Evolutionary conservation across 345 rosid species (phyloP), one percentile per base, ranked within the genome.

Genomic region (Theobroma cacao): DNA sequence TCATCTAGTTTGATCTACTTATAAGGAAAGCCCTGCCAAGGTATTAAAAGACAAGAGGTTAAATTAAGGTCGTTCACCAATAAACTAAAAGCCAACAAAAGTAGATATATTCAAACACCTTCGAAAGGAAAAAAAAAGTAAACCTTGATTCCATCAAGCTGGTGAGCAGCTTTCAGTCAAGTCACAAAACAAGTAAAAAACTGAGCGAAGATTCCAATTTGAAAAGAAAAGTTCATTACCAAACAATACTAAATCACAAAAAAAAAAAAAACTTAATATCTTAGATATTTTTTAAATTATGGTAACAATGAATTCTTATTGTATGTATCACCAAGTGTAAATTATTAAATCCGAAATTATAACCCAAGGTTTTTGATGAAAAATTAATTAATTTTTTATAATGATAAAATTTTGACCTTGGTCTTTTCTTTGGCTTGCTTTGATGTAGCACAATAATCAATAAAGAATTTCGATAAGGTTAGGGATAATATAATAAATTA

Each of bases 91-190:
- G 53, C 61, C 30, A 72, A 52, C 18, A 20, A 72, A 1, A 33
- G n/a, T 45, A 26, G 38, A 69, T 43, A 45, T 45, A 15, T 69
- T 68, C 36, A 69, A 45, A 26, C 12, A 47, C 56, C 55, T 24
- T 43, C 22, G 14, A 7, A 45, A 45, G 13, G n/a, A n/a, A n/a
- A n/a, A 41, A 31, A 48, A 36, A 50, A 47, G 38, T 2, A 31
- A 31, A 9, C 13, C 70, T 38, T 26, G 22, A 26, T 45, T 22
- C 47, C 17, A 69, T 47, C 56, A 69, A 45, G 22, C 56, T 45
- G 38, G 74, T 69, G 56, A 68, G 73, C 55, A 40, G 55, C 73
- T 24, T n/a, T 68, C 55, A 43, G 73, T 68, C 70, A 65, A 65
- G 48, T 24, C 14, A 11, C 30, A 68, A 5, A 43, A 68, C 22